A percentile compares a stretch with the other conserved stretches of the same genome.
These are phyloP conservation scores for Podospora pseudocomata DNA, from an alignment of 495 filamentous ascomycete species.

Conservation along the genomic window DNA sequence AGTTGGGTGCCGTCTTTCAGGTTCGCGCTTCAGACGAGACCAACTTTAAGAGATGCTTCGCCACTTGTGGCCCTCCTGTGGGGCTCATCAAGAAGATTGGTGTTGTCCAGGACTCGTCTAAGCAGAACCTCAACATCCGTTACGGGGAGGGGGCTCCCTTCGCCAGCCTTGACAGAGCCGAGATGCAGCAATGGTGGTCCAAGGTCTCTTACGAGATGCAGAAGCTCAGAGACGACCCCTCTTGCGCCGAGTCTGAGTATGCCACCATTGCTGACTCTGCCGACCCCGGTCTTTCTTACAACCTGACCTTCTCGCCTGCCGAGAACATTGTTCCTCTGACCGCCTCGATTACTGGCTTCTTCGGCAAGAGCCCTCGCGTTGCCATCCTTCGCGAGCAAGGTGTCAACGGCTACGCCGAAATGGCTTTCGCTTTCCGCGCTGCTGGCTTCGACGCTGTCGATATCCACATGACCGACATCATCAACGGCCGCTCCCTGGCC, in stretches of 20 bases:
- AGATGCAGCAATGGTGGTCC: slow-evolving; percentile 85
- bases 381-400: slow-evolving; percentile 95
- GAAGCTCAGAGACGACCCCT: slow-evolving; percentile 80
- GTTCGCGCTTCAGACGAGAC: slow-evolving; percentile 78
- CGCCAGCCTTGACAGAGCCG: slow-evolving; percentile 62
- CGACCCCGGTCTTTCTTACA: slow-evolving; percentile 83
- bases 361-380: slow-evolving; percentile 73
- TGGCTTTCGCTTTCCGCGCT: slow-evolving; percentile 90
- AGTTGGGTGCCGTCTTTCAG: slow-evolving; percentile 96
- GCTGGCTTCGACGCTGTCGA: slow-evolving; percentile 91
- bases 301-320: slow-evolving; percentile 74
- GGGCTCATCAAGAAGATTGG: slow-evolving; percentile 81
- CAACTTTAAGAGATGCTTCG: slow-evolving; percentile 85
- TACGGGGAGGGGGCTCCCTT: slow-evolving; percentile 58
- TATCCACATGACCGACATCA: slow-evolving; percentile 95
- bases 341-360: slow-evolving; percentile 64
- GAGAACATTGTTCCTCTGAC: slow-evolving; percentile 70
- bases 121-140: slow-evolving; percentile 74
- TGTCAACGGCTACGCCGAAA: slow-evolving; percentile 91
- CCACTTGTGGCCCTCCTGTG: slow-evolving; percentile 81
- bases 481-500: slow-evolving; percentile 70
- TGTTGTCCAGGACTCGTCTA: slow-evolving; percentile 59
- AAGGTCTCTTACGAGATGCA: slow-evolving; percentile 89
- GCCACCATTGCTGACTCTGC: slow-evolving; percentile 67
- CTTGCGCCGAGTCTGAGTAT: slow-evolving; percentile 83